phyloP scores from a whole-genome alignment of 371 early-diverging fungal species.

The Vairimorpha apis region DNA sequence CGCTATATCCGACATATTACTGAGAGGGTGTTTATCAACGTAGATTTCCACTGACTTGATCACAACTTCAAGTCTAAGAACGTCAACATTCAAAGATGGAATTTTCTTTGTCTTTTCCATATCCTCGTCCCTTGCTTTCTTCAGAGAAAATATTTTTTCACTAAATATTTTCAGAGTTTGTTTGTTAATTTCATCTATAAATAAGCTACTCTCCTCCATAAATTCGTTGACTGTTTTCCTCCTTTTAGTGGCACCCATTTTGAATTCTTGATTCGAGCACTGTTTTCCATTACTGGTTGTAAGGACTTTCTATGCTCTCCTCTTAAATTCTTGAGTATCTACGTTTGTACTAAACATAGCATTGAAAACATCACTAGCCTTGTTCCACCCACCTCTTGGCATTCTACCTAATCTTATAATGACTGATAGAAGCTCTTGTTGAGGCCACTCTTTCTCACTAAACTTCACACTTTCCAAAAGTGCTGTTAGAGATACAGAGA shows the following conservation, averaged over 20 bases:
- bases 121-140: background rate
- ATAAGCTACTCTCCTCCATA: background rate
- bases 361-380: background rate
- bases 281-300: conserved; percentile 1
- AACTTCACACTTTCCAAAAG: background rate
- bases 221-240: background rate
- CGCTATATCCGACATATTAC: background rate
- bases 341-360: background rate
- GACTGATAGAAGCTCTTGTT: conserved; percentile 10
- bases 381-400: conserved; percentile 5
- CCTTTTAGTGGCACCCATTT: background rate
- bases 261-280: conserved; percentile 7
- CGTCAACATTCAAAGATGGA: background rate
- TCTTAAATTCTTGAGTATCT: background rate
- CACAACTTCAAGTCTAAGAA: background rate
- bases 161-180: background rate
- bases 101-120: background rate
- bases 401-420: background rate
- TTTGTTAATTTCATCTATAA: background rate
- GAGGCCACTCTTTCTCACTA: conserved; percentile 4
- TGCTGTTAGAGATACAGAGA: background rate
- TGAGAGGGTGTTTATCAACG: background rate
- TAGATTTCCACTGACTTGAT: background rate
- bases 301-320: background rate
- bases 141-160: background rate